Conservation (phyloP, 208 protist species). For the Leishmania arabica region DNA sequence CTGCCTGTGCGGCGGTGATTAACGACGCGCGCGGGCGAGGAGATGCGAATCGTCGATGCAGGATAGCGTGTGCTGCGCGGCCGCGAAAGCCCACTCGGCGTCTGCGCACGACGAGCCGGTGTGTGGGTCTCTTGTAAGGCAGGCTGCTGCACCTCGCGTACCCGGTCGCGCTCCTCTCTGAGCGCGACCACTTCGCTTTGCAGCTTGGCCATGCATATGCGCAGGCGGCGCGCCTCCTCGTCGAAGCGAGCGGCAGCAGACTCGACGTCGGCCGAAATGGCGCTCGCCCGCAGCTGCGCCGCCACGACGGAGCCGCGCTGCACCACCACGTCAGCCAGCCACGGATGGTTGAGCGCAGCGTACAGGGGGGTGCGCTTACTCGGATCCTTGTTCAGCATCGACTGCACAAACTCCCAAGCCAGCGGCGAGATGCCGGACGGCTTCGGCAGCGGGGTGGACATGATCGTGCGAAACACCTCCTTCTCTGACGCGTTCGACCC, state of each 20-base stretch:
- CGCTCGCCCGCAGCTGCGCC: slow-evolving; percentile 48
- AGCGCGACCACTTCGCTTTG: slow-evolving; percentile 68
- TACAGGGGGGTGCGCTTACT: slow-evolving; percentile 86
- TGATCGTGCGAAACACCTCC: slow-evolving; percentile 93
- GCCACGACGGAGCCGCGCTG: slow-evolving; percentile 77
- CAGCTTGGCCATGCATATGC: slow-evolving; percentile 74
- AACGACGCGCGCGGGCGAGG: slow-evolving; percentile 34
- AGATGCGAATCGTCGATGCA: slow-evolving; percentile 40
- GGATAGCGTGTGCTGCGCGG: slow-evolving; percentile 44
- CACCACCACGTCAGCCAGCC: slow-evolving; percentile 82
- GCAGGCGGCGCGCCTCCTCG: slow-evolving; percentile 68
- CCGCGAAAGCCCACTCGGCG: slow-evolving; percentile 55
- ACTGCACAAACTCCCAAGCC: slow-evolving; percentile 79
- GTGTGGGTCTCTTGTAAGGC: slow-evolving; percentile 35
- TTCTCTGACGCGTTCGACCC: slow-evolving; percentile 87
- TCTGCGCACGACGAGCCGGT: slow-evolving; percentile 66
- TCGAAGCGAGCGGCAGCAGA: slow-evolving; percentile 76
- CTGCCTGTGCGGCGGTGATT: slow-evolving; percentile 43
- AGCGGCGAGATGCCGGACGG: slow-evolving; percentile 66
- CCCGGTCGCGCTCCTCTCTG: slow-evolving; percentile 59
- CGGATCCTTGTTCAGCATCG: slow-evolving; percentile 91
- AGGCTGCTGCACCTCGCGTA: slow-evolving; percentile 28
- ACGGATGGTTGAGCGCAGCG: slow-evolving; percentile 85
- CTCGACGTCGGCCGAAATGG: slow-evolving; percentile 50
- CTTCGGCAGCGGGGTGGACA: slow-evolving; percentile 80